A percentile compares a stretch with the other conserved stretches of the same genome.
Conservation (phyloP, 129 eudicot genomes). For the Flaveria sonorensis region DNA sequence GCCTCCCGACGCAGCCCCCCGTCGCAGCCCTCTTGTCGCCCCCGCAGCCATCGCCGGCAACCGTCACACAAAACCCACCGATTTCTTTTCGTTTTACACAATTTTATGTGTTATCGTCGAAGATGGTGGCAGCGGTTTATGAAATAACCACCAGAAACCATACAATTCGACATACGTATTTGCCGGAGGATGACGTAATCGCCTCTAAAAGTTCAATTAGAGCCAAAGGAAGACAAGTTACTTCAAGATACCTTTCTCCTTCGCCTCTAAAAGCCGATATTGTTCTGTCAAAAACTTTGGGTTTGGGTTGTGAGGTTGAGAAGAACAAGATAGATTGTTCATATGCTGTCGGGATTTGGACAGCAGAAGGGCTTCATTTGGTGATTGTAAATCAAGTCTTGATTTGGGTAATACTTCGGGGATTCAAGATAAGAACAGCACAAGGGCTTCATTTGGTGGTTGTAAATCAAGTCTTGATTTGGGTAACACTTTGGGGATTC, state of each 20-base stretch:
- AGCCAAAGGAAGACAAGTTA: slow-evolving; percentile 59
- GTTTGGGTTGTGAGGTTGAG: slow-evolving; percentile 39
- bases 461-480: too few relatives aligned
- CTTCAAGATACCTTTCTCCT: slow-evolving; percentile 74
- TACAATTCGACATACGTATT: slow-evolving; percentile 54
- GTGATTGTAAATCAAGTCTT: slow-evolving; percentile 55
- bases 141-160: slow-evolving; percentile 39
- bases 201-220: slow-evolving; percentile 33
- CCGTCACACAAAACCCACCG: too few relatives aligned
- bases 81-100: too few relatives aligned
- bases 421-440: too few relatives aligned
- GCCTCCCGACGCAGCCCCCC: too few relatives aligned
- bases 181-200: slow-evolving; percentile 57
- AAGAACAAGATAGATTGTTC: not conserved
- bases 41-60: too few relatives aligned
- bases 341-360: slow-evolving; percentile 21
- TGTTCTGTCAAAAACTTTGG: slow-evolving; percentile 44
- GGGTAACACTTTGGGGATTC: too few relatives aligned
- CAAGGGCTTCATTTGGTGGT: too few relatives aligned
- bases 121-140: slow-evolving; percentile 66
- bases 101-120: too few relatives aligned
- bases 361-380: slow-evolving; percentile 56
- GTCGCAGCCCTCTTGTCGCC: too few relatives aligned
- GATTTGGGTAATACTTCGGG: slow-evolving; percentile 48
- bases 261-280: slow-evolving; percentile 40